These are phyloP conservation scores for Diaporthe citri DNA, from an alignment of 2,329 filamentous ascomycete species.

Conservation along the genomic window DNA sequence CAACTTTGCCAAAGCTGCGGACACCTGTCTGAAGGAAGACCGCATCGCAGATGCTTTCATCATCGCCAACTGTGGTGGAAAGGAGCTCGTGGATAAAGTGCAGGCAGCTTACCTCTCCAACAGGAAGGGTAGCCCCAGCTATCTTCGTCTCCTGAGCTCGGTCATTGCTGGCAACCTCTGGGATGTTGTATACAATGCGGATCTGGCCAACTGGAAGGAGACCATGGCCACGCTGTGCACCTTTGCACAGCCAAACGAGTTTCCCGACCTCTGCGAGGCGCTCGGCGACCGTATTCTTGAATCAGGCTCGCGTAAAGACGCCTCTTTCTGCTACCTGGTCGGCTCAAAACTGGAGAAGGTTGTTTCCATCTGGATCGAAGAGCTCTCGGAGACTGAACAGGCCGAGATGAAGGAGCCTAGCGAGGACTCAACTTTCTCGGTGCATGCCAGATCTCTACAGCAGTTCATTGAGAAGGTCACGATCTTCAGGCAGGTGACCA, in stretches of 20 bases:
- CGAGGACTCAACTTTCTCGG: slow-evolving; percentile 87
- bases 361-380: slow-evolving; percentile 91
- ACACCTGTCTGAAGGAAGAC: slow-evolving; percentile 88
- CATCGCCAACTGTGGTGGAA: slow-evolving; percentile 95
- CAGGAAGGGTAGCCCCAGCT: slow-evolving; percentile 87
- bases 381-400: slow-evolving; percentile 87
- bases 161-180: slow-evolving; percentile 97
- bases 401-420: slow-evolving; percentile 76
- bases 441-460: slow-evolving; percentile 89
- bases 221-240: slow-evolving; percentile 96
- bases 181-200: slow-evolving; percentile 97
- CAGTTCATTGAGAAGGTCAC: slow-evolving; percentile 98
- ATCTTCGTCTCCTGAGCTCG: slow-evolving; percentile 88
- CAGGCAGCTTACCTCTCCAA: slow-evolving; percentile 91
- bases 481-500: slow-evolving; percentile 92
- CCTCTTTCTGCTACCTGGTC: slow-evolving; percentile 95
- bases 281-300: slow-evolving; percentile 92
- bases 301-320: slow-evolving; percentile 83
- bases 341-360: slow-evolving; percentile 98
- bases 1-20: slow-evolving; percentile 89
- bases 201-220: slow-evolving; percentile 95
- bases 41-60: slow-evolving; percentile 97
- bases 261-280: slow-evolving; percentile 93
- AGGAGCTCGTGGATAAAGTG: slow-evolving; percentile 93
- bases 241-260: slow-evolving; percentile 90